Evolutionary conservation across 2,329 filamentous ascomycete species (phyloP).

Genomic region (Penicillium olsonii): DNA sequence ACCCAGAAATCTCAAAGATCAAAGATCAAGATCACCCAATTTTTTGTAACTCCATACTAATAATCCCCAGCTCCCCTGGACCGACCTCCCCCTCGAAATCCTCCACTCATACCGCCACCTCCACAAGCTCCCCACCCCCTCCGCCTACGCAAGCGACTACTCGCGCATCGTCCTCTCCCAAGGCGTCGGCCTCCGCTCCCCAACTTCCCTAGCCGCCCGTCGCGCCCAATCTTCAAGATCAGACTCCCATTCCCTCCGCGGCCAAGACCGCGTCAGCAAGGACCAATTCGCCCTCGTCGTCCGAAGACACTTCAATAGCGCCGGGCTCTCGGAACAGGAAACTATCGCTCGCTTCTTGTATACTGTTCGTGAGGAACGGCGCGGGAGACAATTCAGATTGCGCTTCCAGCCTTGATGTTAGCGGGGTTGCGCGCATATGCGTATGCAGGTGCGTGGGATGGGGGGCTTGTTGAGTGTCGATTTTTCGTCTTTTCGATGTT

Average conservation of each 20-base stretch:
- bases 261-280: slow-evolving; percentile 44
- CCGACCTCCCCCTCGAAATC: slow-evolving; percentile 44
- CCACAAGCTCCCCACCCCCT: slow-evolving; percentile 48
- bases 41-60: neutral
- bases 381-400: slow-evolving; percentile 43
- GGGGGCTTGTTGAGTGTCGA: neutral
- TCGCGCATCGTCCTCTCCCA: slow-evolving; percentile 50
- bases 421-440: neutral
- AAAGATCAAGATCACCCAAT: neutral
- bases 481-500: slow-evolving; percentile 15
- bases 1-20: no score
- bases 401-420: slow-evolving; percentile 42
- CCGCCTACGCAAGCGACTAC: slow-evolving; percentile 47
- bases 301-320: slow-evolving; percentile 51
- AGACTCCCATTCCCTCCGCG: slow-evolving; percentile 21
- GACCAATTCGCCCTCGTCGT: slow-evolving; percentile 45
- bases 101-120: slow-evolving; percentile 52
- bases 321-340: slow-evolving; percentile 49
- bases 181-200: slow-evolving; percentile 47
- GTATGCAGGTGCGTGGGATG: slow-evolving; percentile 3
- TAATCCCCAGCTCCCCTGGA: slow-evolving; percentile 44
- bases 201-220: slow-evolving; percentile 46
- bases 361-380: slow-evolving; percentile 49
- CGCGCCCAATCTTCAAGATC: slow-evolving; percentile 25
- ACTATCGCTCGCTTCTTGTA: slow-evolving; percentile 51